Conservation (phyloP, 2,329 filamentous ascomycete species). For the Paramyrothecium sp. region DNA sequence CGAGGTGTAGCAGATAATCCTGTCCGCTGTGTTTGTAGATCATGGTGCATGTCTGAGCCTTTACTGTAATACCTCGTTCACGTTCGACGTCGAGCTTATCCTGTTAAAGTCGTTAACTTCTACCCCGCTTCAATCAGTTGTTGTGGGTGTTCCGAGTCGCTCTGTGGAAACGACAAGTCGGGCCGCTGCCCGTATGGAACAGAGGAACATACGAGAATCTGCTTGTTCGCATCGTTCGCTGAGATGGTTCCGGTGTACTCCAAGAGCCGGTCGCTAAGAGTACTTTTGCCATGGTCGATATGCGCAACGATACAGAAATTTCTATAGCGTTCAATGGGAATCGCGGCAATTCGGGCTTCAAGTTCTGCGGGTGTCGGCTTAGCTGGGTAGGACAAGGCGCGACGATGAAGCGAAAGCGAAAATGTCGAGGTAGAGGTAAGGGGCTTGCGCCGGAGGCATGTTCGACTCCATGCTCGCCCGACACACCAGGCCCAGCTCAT, state of each 20-base stretch:
- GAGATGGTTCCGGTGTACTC: slow-evolving; percentile 93
- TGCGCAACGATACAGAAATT: slow-evolving; percentile 99
- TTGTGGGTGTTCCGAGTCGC: neutral
- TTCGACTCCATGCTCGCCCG: slow-evolving; percentile 35
- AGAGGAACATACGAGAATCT: slow-evolving; percentile 62
- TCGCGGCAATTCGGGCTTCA: slow-evolving; percentile 61
- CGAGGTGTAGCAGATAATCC: slow-evolving; percentile 91
- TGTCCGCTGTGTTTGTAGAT: slow-evolving; percentile 82
- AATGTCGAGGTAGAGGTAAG: slow-evolving; percentile 2
- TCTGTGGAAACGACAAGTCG: neutral
- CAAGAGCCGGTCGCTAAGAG: slow-evolving; percentile 85
- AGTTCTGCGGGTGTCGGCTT: slow-evolving; percentile 32
- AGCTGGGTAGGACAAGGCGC: slow-evolving; percentile 8
- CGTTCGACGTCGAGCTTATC: slow-evolving; percentile 97
- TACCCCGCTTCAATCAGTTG: neutral
- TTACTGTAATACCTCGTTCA: slow-evolving; percentile 95
- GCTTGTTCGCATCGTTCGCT: slow-evolving; percentile 78
- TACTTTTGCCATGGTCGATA: slow-evolving; percentile 98
- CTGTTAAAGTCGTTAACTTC: slow-evolving; percentile 16
- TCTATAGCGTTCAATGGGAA: slow-evolving; percentile 76
- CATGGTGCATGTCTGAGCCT: slow-evolving; percentile 98
- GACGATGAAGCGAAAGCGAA: neutral
- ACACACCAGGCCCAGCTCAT: slow-evolving; percentile 36
- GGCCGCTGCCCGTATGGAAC: no score
- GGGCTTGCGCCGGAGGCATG: slow-evolving; percentile 23